Conservation (phyloP, 2,329 filamentous ascomycete genomes). For the Sclerotinia spermophila region DNA sequence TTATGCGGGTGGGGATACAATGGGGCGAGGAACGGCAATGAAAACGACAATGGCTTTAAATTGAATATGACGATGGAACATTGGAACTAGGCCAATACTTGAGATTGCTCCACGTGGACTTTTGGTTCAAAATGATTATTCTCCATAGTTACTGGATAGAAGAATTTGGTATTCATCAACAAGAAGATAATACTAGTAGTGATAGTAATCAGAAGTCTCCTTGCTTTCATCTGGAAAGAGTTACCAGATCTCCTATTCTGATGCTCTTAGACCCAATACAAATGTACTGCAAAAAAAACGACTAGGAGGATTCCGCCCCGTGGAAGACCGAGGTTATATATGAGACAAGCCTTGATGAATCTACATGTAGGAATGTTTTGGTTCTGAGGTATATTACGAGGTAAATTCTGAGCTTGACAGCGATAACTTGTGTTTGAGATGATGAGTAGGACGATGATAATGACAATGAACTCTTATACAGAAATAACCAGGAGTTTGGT, state of each 20-base stretch:
- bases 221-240: not conserved
- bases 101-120: not conserved
- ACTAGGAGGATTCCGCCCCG: not conserved
- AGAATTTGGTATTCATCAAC: not conserved
- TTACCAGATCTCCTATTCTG: not conserved
- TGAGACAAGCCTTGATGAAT: not conserved
- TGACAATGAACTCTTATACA: not conserved
- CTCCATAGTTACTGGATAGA: not conserved
- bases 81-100: not conserved
- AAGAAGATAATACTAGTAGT: not conserved
- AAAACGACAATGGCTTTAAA: not conserved
- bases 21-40: too few species aligned
- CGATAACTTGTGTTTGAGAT: not conserved
- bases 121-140: too few species aligned
- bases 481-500: not conserved
- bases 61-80: not conserved
- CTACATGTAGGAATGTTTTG: not conserved
- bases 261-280: not conserved
- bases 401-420: not conserved
- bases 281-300: fast-evolving
- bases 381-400: not conserved
- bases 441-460: not conserved
- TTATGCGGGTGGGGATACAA: too few species aligned
- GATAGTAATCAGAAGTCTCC: not conserved
- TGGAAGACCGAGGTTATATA: not conserved